These are phyloP conservation scores for Linnemannia schmuckeri DNA, from an alignment of 192 early-diverging fungal genomes.

Conservation along the genomic window DNA sequence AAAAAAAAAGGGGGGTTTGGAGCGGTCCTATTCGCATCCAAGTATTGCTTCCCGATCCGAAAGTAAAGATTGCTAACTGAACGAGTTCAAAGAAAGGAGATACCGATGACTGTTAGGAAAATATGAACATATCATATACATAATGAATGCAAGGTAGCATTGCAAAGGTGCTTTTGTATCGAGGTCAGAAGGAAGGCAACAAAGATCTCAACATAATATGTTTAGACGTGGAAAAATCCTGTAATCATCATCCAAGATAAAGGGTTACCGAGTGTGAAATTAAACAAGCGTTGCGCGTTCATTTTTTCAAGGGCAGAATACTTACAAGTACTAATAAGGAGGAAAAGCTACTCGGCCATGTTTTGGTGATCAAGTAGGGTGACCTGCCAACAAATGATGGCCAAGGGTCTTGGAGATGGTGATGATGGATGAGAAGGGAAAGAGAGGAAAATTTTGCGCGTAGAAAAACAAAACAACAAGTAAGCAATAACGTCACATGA, in stretches of 20 bases:
- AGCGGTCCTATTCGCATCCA: too few relatives aligned
- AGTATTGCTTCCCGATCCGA: too few relatives aligned
- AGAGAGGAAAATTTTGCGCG: neutral
- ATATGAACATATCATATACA: neutral
- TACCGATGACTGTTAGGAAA: neutral
- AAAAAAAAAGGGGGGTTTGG: neutral
- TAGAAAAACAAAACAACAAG: neutral
- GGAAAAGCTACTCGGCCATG: neutral
- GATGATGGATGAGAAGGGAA: neutral
- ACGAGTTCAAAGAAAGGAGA: neutral
- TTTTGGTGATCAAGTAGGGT: neutral
- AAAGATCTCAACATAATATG: slow-evolving; percentile 55
- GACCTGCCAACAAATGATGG: neutral
- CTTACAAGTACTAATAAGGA: neutral
- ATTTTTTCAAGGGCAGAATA: neutral
- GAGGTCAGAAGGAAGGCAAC: slow-evolving; percentile 58
- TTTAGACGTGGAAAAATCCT: slow-evolving; percentile 57
- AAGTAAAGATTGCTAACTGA: neutral
- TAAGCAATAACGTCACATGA: neutral
- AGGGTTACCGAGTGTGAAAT: neutral
- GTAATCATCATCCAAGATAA: slow-evolving; percentile 53
- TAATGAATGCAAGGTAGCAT: neutral
- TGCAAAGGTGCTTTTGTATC: neutral
- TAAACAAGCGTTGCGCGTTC: neutral
- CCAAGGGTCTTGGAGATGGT: neutral